These are phyloP conservation scores for Naganishia liquefaciens DNA, from an alignment of 1,284 basidiomycete species.

Conservation along the genomic window DNA sequence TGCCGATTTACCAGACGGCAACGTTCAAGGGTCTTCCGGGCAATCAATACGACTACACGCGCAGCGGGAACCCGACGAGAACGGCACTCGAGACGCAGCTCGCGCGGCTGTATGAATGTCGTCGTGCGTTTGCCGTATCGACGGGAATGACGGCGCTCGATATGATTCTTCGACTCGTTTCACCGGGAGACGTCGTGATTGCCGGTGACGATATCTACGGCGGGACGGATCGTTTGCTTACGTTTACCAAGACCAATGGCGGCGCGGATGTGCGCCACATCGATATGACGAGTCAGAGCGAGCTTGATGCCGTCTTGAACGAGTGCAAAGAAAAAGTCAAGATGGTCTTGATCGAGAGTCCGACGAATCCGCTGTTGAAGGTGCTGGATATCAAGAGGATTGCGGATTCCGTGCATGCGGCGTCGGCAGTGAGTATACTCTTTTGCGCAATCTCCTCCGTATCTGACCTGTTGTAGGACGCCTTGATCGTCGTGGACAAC, in stretches of 20 bases:
- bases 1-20: slow-evolving; percentile 96
- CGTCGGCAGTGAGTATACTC: slow-evolving; percentile 58
- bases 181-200: slow-evolving; percentile 91
- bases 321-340: slow-evolving; percentile 48
- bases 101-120: slow-evolving; percentile 87
- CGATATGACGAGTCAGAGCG: slow-evolving; percentile 62
- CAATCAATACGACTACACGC: slow-evolving; percentile 82
- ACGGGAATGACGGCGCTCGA: slow-evolving; percentile 99
- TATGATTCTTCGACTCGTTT: slow-evolving; percentile 88
- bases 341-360: slow-evolving; percentile 95
- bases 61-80: slow-evolving; percentile 95
- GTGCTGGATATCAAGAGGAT: slow-evolving; percentile 87
- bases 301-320: slow-evolving; percentile 29
- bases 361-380: slow-evolving; percentile 96
- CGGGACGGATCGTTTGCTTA: slow-evolving; percentile 91
- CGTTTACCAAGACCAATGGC: slow-evolving; percentile 83
- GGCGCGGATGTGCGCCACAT: slow-evolving; percentile 91
- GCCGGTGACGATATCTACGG: slow-evolving; percentile 98
- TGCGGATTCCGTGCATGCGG: slow-evolving; percentile 74
- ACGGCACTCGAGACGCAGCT: slow-evolving; percentile 93
- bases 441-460: not conserved
- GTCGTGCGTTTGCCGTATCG: slow-evolving; percentile 84
- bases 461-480: slow-evolving; percentile 54
- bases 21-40: slow-evolving; percentile 96
- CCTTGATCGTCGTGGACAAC: slow-evolving; percentile 91